Percentiles rank a stretch among this genome's conserved stretches.
phyloP scores from a whole-genome alignment of 768 basidiomycete species.

The Lactarius vividus region DNA sequence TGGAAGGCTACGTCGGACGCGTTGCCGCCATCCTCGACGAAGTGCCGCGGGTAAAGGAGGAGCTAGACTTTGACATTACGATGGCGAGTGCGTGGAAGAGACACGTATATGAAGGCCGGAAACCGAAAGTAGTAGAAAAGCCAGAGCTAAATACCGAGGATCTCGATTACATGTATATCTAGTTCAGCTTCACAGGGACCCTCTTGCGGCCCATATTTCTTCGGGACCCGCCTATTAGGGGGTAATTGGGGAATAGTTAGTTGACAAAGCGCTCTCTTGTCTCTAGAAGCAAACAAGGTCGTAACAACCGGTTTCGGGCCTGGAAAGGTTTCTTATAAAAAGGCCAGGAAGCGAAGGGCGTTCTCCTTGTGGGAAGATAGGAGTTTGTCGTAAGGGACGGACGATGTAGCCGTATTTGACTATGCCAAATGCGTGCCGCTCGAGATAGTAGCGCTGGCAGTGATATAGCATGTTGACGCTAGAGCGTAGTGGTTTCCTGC shows the following conservation, averaged over 20 bases:
- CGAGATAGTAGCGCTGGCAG: too few relatives aligned
- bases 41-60: slow-evolving; percentile 11
- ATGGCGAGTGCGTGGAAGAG: slow-evolving; percentile 14
- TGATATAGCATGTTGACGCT: too few relatives aligned
- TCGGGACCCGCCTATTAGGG: neutral
- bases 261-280: neutral
- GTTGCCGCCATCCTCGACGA: slow-evolving; percentile 3
- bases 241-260: neutral
- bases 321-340: too few relatives aligned
- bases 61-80: slow-evolving; percentile 8
- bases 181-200: neutral
- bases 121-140: slow-evolving; percentile 15
- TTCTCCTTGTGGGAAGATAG: too few relatives aligned
- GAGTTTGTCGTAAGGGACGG: too few relatives aligned
- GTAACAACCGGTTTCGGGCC: too few relatives aligned
- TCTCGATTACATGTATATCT: slow-evolving; percentile 5
- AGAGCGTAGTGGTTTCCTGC: too few relatives aligned
- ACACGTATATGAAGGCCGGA: slow-evolving; percentile 4
- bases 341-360: too few relatives aligned
- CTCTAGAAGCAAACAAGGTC: neutral
- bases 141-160: slow-evolving; percentile 20
- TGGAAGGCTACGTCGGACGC: neutral
- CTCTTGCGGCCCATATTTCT: neutral
- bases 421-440: too few relatives aligned
- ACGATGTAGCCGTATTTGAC: too few relatives aligned